phyloP scores from a whole-genome alignment of 2,329 filamentous ascomycete species.

The Ambrosiella cleistominuta region DNA sequence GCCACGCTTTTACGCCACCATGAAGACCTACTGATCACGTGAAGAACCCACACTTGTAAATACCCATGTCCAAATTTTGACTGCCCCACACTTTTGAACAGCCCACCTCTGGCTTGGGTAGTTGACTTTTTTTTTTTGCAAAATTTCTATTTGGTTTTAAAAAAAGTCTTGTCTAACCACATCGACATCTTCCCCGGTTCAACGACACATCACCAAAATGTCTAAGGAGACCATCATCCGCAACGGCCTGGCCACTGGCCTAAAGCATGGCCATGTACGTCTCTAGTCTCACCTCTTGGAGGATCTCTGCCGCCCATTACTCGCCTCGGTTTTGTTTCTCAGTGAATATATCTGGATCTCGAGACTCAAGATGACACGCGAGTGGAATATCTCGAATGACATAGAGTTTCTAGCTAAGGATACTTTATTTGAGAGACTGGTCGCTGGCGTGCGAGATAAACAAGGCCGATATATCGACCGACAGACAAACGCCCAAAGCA shows the following conservation, averaged over 20 bases:
- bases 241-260: conserved; percentile 41
- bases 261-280: conserved; percentile 50
- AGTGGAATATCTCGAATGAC: not conserved
- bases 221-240: conserved; percentile 41
- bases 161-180: conserved; percentile 16
- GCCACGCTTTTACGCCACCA: conserved; percentile 5
- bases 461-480: not conserved
- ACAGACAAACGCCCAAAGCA: not conserved
- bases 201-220: conserved; percentile 26
- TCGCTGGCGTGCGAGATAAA: not conserved
- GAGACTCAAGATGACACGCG: not conserved
- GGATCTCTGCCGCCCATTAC: conserved; percentile 39
- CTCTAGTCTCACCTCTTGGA: conserved; percentile 54
- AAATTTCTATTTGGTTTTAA: conserved; percentile 2
- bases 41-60: conserved; percentile 5
- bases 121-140: conserved; percentile 10
- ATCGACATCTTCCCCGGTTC: conserved; percentile 17
- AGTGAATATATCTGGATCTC: not conserved
- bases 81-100: conserved; percentile 4
- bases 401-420: not conserved
- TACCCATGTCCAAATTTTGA: not conserved
- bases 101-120: not conserved
- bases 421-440: not conserved
- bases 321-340: not conserved
- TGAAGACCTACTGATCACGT: conserved; percentile 6